Conservation (phyloP, 805 yeast genomes). For the Cyberlindnera lachancei region DNA sequence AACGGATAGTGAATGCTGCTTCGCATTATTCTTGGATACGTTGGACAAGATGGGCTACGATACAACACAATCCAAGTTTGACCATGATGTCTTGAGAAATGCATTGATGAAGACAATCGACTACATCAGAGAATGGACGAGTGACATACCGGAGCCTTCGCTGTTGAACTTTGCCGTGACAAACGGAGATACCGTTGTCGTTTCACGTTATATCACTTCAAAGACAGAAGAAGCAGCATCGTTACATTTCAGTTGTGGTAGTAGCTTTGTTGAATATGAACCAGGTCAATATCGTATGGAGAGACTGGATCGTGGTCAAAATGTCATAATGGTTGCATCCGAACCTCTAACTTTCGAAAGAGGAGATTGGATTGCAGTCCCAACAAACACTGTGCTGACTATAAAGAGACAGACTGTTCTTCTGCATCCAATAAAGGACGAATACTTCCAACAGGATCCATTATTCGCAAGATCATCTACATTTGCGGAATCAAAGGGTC, state of each 20-base stretch:
- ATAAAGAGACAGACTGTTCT: slow-evolving; percentile 80
- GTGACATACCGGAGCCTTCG: slow-evolving; percentile 70
- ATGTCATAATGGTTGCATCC: slow-evolving; percentile 92
- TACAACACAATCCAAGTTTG: slow-evolving; percentile 44
- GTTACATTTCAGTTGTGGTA: slow-evolving; percentile 88
- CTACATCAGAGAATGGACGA: slow-evolving; percentile 72
- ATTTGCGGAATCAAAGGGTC: slow-evolving; percentile 84
- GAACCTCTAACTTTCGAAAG: slow-evolving; percentile 96
- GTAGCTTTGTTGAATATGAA: slow-evolving; percentile 79
- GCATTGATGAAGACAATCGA: slow-evolving; percentile 73
- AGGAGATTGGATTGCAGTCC: slow-evolving; percentile 96
- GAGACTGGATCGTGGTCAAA: slow-evolving; percentile 84
- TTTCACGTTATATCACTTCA: slow-evolving; percentile 82
- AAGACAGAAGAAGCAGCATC: slow-evolving; percentile 94
- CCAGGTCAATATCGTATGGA: slow-evolving; percentile 95
- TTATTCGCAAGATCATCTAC: slow-evolving; percentile 62
- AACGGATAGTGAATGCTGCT: slow-evolving; percentile 93
- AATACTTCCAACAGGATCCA: slow-evolving; percentile 73
- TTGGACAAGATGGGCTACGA: slow-evolving; percentile 69
- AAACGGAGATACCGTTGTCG: slow-evolving; percentile 82
- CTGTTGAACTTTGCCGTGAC: slow-evolving; percentile 90
- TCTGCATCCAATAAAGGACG: slow-evolving; percentile 86
- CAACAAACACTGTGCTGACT: slow-evolving; percentile 82
- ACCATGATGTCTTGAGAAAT: slow-evolving; percentile 50
- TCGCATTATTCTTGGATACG: slow-evolving; percentile 80